Percentiles rank a stretch among this genome's conserved stretches.
Evolutionary conservation across 2,329 filamentous ascomycete species (phyloP).

Genomic region (Fusarium beomiforme): DNA sequence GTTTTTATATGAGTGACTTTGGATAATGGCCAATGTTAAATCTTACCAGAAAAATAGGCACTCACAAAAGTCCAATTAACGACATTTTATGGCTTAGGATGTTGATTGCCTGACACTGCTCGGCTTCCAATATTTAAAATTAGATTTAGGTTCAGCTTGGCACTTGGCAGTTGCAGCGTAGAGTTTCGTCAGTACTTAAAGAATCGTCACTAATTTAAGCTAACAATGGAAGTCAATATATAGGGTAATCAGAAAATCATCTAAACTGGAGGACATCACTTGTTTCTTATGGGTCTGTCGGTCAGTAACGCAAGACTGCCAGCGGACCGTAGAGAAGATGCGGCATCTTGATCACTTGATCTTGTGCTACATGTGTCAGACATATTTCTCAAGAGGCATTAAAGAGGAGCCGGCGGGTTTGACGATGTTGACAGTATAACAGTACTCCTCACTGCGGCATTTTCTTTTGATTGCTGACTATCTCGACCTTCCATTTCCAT

Average conservation of each 20-base stretch:
- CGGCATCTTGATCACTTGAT: constrained; percentile 1
- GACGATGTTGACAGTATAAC: background rate
- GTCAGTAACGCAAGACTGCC: background rate
- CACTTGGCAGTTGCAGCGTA: background rate
- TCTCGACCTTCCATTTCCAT: background rate
- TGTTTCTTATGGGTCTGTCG: background rate
- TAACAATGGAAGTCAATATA: background rate
- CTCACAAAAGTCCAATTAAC: background rate
- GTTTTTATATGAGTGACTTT: background rate
- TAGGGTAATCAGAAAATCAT: background rate
- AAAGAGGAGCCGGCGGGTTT: background rate
- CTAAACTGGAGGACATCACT: background rate
- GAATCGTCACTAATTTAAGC: background rate
- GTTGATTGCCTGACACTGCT: background rate
- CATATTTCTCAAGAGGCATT: background rate
- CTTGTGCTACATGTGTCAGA: background rate
- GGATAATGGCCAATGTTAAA: background rate
- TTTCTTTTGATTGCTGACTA: background rate
- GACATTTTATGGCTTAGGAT: too few relatives aligned
- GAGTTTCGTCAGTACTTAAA: background rate
- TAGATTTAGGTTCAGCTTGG: background rate
- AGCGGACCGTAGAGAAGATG: constrained; percentile 14
- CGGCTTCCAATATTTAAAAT: background rate
- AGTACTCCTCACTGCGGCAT: constrained; percentile 17
- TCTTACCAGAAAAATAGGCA: background rate